Evolutionary conservation across 805 yeast species (phyloP).

Genomic region (Yueomyces sp.): DNA sequence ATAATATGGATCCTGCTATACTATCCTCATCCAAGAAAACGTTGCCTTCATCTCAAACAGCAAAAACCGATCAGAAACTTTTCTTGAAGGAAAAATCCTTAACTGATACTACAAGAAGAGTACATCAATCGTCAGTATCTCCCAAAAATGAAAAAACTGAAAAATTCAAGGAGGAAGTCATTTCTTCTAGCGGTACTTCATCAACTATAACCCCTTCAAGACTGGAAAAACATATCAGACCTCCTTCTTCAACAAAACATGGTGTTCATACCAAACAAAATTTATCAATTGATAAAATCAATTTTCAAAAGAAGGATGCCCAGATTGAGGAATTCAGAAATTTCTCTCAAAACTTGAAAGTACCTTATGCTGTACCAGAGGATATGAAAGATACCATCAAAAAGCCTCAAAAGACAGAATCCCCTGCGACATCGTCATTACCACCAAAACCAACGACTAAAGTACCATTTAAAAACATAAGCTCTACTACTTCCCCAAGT

Average conservation of each 20-base stretch:
- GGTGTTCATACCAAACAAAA: neutral
- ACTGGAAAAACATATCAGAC: neutral
- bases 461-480: slow-evolving; percentile 2
- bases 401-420: slow-evolving; percentile 4
- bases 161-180: neutral
- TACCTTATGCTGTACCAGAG: slow-evolving; percentile 46
- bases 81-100: neutral
- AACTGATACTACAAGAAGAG: neutral
- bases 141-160: neutral
- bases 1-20: slow-evolving; percentile 23
- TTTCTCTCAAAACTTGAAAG: slow-evolving; percentile 71
- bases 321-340: slow-evolving; percentile 61
- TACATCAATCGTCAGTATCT: neutral
- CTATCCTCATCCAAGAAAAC: slow-evolving; percentile 13
- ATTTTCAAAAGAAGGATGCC: slow-evolving; percentile 28
- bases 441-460: slow-evolving; percentile 13
- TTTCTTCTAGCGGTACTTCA: neutral
- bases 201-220: neutral
- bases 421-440: slow-evolving; percentile 14
- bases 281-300: neutral
- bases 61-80: neutral
- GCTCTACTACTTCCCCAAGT: slow-evolving; percentile 8
- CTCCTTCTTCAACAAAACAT: neutral
- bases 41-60: neutral
- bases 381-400: slow-evolving; percentile 14